A percentile compares a stretch with the other conserved stretches of the same genome.
Evolutionary conservation across 495 filamentous ascomycete species (phyloP).

Genomic region (Staphylotrichum longicolle): DNA sequence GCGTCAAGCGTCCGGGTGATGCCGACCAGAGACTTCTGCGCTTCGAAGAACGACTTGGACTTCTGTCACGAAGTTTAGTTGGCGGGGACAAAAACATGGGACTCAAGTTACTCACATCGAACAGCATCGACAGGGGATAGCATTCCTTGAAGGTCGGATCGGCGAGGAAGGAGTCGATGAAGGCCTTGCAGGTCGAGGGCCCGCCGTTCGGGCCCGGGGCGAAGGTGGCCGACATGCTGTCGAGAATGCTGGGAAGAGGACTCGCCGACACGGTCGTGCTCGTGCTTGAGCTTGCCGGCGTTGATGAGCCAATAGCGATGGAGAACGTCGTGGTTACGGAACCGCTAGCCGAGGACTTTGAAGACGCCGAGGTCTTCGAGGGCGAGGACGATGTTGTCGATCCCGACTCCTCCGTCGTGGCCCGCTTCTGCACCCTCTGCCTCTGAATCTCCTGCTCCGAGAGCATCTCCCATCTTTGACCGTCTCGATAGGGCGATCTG

Average conservation of each 20-base stretch:
- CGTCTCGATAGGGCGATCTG: constrained; percentile 32
- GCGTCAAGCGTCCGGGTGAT: constrained; percentile 70
- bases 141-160: constrained; percentile 65
- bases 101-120: constrained; percentile 50
- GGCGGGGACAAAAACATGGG: neutral
- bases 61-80: constrained; percentile 44
- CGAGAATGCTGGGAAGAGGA: constrained; percentile 67
- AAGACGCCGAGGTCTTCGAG: neutral
- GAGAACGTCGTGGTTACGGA: constrained; percentile 38
- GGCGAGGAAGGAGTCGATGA: constrained; percentile 64
- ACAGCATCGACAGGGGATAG: constrained; percentile 70
- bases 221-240: constrained; percentile 70
- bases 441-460: constrained; percentile 35
- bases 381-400: neutral
- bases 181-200: constrained; percentile 55
- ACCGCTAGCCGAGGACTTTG: constrained; percentile 18
- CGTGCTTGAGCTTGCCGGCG: constrained; percentile 30
- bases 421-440: constrained; percentile 23
- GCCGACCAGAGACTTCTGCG: constrained; percentile 58
- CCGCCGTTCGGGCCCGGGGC: constrained; percentile 41
- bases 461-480: constrained; percentile 42
- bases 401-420: neutral
- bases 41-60: constrained; percentile 70
- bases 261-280: constrained; percentile 33
- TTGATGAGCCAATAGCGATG: constrained; percentile 33